Evolutionary conservation across 495 filamentous ascomycete genomes (phyloP), one percentile per base, ranked within the genome.

Genomic region (Tuber calosporum): DNA sequence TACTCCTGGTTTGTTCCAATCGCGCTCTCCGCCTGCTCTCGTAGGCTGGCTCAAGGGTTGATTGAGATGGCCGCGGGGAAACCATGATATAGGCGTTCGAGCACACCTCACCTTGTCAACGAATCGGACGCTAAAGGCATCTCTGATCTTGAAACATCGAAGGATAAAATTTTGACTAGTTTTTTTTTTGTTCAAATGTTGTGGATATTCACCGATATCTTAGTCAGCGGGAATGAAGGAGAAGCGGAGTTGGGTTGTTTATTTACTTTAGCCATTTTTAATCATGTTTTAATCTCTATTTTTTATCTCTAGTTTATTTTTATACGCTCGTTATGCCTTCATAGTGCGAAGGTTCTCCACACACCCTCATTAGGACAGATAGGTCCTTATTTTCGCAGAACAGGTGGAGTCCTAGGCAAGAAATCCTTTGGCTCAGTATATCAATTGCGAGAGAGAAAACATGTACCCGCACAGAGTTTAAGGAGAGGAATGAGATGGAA

Each of bases 11-110:
- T 85, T 86, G 86, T 86, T 84, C 85, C 87, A 83, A 84, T 58
- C 39, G 74, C 85, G 83, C 88, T 86, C 84, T 84, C 86, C 82
- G 87, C 90, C 90, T 95, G 66, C 92, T 91, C 89, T 90, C 88
- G 13, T 75, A 36, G 73, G 82, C 85, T 89, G 93, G 93, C 93
- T 92, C 82, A 88, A 96, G 96, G 95, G 93, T 92, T 88, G 88
- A 87, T 82, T 82, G 86, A 89, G 82, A 83, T 88, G 84, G 84
- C 85, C 83, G 82, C 86, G 86, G 75, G 83, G 89, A 88, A 87
- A 92, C 88, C 84, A 86, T 99, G 95, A 99, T 88, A 93, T 90
- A 87, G 88, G 96, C 92, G 96, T 97, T 93, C 93, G 94, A 81
- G 92, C 95, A 97, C 95, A 97, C 87, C 84, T 85, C 73, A 90